Evolutionary conservation across 345 rosid species (phyloP).

Genomic region (Arabidopsis thaliana): DNA sequence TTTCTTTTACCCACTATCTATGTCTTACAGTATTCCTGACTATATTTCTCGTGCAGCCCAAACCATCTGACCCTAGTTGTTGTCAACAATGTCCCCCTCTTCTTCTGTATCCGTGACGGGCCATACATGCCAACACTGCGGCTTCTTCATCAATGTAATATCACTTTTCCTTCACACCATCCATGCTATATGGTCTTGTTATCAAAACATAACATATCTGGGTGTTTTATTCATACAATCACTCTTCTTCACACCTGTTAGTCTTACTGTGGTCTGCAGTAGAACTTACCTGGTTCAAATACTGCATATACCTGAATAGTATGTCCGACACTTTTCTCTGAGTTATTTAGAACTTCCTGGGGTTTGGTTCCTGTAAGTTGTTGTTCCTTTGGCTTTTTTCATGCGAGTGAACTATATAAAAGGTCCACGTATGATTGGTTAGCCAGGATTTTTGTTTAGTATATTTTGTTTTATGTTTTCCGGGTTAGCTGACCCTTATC

Average conservation of each 20-base stretch:
- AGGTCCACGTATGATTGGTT: not conserved
- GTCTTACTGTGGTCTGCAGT: conserved; percentile 13
- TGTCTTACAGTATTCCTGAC: not conserved
- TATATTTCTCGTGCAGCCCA: conserved; percentile 63
- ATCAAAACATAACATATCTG: not conserved
- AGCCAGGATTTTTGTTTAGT: not conserved
- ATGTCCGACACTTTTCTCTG: not conserved
- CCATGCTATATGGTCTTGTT: conserved; percentile 19
- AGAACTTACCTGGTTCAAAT: conserved; percentile 12
- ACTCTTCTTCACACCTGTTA: conserved; percentile 3
- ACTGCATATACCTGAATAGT: conserved; percentile 7
- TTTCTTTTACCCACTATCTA: not conserved
- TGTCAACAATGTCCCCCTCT: conserved; percentile 90
- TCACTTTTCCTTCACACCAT: conserved; percentile 28
- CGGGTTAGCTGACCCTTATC: not conserved
- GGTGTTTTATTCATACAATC: not conserved
- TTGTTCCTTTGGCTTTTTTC: not conserved
- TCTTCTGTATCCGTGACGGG: conserved; percentile 95
- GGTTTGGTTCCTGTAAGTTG: not conserved
- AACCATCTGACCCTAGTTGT: conserved; percentile 91
- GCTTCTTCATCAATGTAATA: conserved; percentile 92
- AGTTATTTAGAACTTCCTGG: not conserved
- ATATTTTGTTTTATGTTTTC: not conserved
- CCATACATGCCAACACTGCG: conserved; percentile 98
- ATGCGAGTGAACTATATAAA: not conserved